These are phyloP conservation scores for Oryza brachyantha DNA, from an alignment of 176 grass and related monocot genomes.

Conservation along the genomic window DNA sequence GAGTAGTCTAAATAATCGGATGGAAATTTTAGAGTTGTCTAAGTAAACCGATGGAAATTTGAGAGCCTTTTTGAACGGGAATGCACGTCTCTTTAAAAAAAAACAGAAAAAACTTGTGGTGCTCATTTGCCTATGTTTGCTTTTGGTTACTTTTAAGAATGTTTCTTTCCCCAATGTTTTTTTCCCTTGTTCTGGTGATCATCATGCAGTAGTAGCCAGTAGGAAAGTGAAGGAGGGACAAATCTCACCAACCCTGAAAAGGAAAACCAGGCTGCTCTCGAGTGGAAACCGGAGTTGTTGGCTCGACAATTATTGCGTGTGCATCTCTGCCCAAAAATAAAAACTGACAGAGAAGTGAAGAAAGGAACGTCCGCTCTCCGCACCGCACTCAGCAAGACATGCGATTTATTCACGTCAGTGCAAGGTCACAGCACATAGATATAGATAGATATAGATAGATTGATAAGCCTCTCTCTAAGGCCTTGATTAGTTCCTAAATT, in stretches of 20 bases:
- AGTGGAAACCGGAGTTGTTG: background rate
- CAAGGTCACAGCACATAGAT: background rate
- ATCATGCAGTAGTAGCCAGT: background rate
- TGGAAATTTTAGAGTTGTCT: background rate
- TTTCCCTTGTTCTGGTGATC: background rate
- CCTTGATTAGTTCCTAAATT: too few relatives aligned
- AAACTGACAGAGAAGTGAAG: background rate
- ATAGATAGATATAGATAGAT: background rate
- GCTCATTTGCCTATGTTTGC: background rate
- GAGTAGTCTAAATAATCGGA: background rate
- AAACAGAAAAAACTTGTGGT: background rate
- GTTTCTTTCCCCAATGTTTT: background rate
- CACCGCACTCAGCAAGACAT: background rate
- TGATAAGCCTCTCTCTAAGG: background rate
- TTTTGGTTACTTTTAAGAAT: background rate
- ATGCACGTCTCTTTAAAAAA: background rate
- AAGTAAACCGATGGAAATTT: too few relatives aligned
- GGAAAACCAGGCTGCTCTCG: constrained; percentile 5
- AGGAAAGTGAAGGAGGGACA: background rate
- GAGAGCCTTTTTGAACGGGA: background rate
- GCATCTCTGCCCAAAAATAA: background rate
- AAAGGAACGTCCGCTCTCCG: background rate
- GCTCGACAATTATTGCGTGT: constrained; percentile 19
- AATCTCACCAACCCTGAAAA: constrained; percentile 48
- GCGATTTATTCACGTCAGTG: background rate